A percentile compares a stretch with the other conserved stretches of the same genome.
These are phyloP conservation scores for Trichoderma breve DNA, from an alignment of 2,329 filamentous ascomycete species.

Conservation along the genomic window DNA sequence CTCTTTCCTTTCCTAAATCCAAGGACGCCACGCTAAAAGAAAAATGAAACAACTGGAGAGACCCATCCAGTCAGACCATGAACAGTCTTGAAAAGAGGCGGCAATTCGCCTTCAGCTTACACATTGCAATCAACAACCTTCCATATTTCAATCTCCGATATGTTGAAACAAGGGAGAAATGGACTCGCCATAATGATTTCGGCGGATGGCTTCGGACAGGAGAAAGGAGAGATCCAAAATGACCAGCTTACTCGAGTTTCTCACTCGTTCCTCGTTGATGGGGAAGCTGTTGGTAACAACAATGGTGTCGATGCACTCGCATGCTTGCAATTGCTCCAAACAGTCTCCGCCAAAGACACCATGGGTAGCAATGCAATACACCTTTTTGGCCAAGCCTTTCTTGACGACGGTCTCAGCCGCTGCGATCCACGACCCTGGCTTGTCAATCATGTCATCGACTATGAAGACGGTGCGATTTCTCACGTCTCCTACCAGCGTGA, in stretches of 20 bases:
- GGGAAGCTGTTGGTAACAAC: conserved; percentile 98
- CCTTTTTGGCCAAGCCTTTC: conserved; percentile 83
- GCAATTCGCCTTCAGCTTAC: conserved; percentile 1
- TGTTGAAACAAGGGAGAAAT: conserved; percentile 70
- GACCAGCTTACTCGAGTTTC: conserved; percentile 75
- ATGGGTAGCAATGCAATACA: conserved; percentile 97
- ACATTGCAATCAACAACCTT: background rate
- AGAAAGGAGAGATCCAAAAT: conserved; percentile 86
- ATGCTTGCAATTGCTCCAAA: conserved; percentile 84
- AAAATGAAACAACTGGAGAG: conserved; percentile 22
- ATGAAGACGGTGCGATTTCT: conserved; percentile 86
- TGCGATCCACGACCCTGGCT: conserved; percentile 93
- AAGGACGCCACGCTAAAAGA: conserved; percentile 39
- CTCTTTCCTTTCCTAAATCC: conserved; percentile 17
- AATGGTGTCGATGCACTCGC: conserved; percentile 90
- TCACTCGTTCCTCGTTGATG: conserved; percentile 71
- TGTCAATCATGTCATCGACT: conserved; percentile 99
- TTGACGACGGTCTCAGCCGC: conserved; percentile 96
- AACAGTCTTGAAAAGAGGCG: background rate
- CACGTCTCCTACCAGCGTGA: conserved; percentile 96
- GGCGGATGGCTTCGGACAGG: conserved; percentile 85
- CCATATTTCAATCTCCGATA: conserved; percentile 48
- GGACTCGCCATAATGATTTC: conserved; percentile 94
- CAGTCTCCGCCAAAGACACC: conserved; percentile 90
- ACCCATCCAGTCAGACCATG: conserved; percentile 10